Conservation (phyloP, 1,284 basidiomycete genomes). For the Albatrellus sp. region DNA sequence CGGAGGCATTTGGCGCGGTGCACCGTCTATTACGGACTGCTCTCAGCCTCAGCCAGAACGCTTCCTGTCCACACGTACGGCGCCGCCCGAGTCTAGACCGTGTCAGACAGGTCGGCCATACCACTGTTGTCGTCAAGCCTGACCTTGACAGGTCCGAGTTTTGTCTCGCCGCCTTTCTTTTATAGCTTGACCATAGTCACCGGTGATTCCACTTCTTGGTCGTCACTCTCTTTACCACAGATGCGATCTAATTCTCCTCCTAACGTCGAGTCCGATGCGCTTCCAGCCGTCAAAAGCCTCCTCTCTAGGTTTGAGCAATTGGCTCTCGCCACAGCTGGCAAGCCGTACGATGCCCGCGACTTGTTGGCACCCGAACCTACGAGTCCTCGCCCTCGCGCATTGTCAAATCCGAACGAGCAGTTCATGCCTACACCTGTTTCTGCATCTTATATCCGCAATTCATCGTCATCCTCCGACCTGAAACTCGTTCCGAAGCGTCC, state of each 20-base stretch:
- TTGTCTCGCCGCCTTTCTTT: no score
- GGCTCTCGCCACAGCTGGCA: conserved; percentile 19
- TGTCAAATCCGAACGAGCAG: conserved; percentile 21
- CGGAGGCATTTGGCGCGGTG: no score
- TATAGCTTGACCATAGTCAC: no score
- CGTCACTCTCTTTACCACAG: conserved; percentile 1
- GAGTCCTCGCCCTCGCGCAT: conserved; percentile 27
- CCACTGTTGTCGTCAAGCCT: no score
- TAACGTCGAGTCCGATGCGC: conserved; percentile 32
- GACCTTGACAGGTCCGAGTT: no score
- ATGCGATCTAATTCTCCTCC: background rate
- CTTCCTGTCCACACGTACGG: no score
- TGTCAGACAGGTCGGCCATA: no score
- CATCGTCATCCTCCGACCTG: conserved; percentile 43
- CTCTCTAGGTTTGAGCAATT: conserved; percentile 57
- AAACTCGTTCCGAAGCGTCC: conserved; percentile 28
- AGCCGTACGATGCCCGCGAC: conserved; percentile 10
- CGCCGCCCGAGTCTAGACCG: no score
- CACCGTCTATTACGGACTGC: no score
- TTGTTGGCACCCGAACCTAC: conserved; percentile 18
- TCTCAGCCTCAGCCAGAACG: no score
- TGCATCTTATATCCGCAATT: conserved; percentile 23
- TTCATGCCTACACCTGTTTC: conserved; percentile 7
- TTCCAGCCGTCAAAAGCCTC: conserved; percentile 52
- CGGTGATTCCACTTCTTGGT: background rate